Base-by-base conservation (phyloP, 2,329 filamentous ascomycete species). In the Fusarium pseudograminearum region DNA sequence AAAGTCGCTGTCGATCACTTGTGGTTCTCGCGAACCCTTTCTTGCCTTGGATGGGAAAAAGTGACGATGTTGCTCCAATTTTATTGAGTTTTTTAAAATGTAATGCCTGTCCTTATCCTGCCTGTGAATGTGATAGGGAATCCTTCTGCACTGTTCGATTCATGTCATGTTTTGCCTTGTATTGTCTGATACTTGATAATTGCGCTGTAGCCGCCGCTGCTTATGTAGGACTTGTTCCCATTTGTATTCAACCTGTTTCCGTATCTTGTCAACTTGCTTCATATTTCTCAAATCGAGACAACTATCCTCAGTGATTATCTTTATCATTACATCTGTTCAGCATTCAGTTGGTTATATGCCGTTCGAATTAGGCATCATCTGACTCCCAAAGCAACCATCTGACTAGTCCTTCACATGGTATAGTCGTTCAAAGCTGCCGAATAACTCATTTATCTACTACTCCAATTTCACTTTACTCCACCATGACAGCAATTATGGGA, bases 21-120 rank as follows among this genome's bases (percentile, higher is more conserved):
- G 36, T 61, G 53, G 58, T 65, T 61, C 36, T 54, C 36, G 33
- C 18, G 14, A 51, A 40, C 33, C 18, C 38, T 28, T 30, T 30
- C 48, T 46, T 36, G 41, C 31, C 47, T 51, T 24, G n/a, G 47
- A 44, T 57, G 20, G 34, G 31, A 38, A 61, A 38, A 61, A 61
- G 59, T 61, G 59, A 61, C 54, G 59, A 61, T 61, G 31, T 60
- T 59, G 44, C 59, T 61, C 59, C 59, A 61, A 52, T 61, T 61
- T 61, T 61, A 52, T 61, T 52, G 40, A 59, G 55, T 33, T 61
- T 61, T 61, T 61, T 60, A 28, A 52, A 28, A 52, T 46, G 33
- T 28, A 26, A 40, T 40, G 36, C 36, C 36, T 40, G 36, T 40
- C 12, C 11, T 52, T 40, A n/a, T 40, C 7, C 11, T 52, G 38